Evolutionary conservation across 805 yeast genomes (phyloP).

Genomic region (Dipodascopsis tothii): DNA sequence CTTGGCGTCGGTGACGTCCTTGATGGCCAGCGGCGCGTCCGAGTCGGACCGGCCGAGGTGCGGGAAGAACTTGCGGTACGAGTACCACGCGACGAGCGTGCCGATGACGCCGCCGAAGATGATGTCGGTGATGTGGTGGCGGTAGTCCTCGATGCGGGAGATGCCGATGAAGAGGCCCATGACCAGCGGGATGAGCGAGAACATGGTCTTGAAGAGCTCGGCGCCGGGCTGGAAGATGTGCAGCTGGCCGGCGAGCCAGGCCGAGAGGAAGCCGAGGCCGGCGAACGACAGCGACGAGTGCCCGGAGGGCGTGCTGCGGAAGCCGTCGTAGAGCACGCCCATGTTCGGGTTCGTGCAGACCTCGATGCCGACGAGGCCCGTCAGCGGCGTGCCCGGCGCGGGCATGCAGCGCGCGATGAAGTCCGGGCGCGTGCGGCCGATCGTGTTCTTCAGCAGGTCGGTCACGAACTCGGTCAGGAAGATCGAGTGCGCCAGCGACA

Average conservation of each 20-base stretch:
- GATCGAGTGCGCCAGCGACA: conserved; percentile 20
- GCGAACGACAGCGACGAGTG: conserved; percentile 49
- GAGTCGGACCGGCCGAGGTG: conserved; percentile 22
- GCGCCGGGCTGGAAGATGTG: conserved; percentile 36
- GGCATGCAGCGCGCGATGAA: conserved; percentile 71
- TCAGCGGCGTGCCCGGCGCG: conserved; percentile 54
- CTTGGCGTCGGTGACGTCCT: conserved; percentile 2
- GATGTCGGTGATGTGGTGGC: conserved; percentile 87
- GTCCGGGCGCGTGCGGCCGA: conserved; percentile 90
- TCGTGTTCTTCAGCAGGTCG: conserved; percentile 70
- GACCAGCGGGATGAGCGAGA: conserved; percentile 25
- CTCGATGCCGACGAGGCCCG: conserved; percentile 30
- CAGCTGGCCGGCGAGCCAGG: conserved; percentile 46
- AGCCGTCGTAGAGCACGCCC: conserved; percentile 42
- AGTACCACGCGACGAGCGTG: conserved; percentile 47
- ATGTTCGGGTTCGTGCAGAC: conserved; percentile 35
- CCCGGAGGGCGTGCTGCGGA: conserved; percentile 56
- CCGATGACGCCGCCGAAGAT: conserved; percentile 72
- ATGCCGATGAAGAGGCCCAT: conserved; percentile 67
- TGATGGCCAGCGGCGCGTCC: conserved; percentile 16
- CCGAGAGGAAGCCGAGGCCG: conserved; percentile 42
- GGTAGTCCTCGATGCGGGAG: conserved; percentile 84
- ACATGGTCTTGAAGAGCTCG: conserved; percentile 25
- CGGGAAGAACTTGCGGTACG: conserved; percentile 52
- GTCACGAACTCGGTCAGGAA: conserved; percentile 42